Conservation (phyloP, 2,329 filamentous ascomycete species). For the Pezicula neosporulosa region DNA sequence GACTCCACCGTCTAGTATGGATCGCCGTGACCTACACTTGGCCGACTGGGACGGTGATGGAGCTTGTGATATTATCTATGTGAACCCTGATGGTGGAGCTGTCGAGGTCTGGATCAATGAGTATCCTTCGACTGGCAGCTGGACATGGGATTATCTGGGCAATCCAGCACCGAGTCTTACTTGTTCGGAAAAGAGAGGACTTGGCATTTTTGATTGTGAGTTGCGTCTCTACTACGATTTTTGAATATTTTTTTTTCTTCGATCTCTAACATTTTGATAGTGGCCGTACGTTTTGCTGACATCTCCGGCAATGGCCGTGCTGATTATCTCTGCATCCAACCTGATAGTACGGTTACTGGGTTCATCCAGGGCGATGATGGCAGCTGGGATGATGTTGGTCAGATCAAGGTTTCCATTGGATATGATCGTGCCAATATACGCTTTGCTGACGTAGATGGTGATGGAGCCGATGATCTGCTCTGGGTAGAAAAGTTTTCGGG, state of each 20-base stretch:
- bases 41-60: constrained; percentile 36
- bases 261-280: no score
- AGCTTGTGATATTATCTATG: constrained; percentile 29
- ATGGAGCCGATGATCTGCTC: constrained; percentile 31
- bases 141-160: neutral
- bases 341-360: constrained; percentile 22
- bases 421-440: constrained; percentile 33
- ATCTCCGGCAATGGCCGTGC: constrained; percentile 21
- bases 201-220: constrained; percentile 24
- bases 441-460: constrained; percentile 36
- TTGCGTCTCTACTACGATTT: no score
- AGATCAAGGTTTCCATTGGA: constrained; percentile 26
- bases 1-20: constrained; percentile 1
- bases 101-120: neutral
- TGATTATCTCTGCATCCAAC: constrained; percentile 32
- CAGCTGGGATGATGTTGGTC: constrained; percentile 16
- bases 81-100: constrained; percentile 18
- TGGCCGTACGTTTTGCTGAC: constrained; percentile 30
- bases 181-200: constrained; percentile 23
- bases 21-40: constrained; percentile 30
- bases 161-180: neutral
- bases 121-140: neutral
- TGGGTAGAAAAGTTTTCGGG: constrained; percentile 33
- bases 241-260: no score
- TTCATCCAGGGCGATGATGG: constrained; percentile 19